Base-by-base conservation (phyloP, 73 alveolate genomes). In the Uronychia setigera region DNA sequence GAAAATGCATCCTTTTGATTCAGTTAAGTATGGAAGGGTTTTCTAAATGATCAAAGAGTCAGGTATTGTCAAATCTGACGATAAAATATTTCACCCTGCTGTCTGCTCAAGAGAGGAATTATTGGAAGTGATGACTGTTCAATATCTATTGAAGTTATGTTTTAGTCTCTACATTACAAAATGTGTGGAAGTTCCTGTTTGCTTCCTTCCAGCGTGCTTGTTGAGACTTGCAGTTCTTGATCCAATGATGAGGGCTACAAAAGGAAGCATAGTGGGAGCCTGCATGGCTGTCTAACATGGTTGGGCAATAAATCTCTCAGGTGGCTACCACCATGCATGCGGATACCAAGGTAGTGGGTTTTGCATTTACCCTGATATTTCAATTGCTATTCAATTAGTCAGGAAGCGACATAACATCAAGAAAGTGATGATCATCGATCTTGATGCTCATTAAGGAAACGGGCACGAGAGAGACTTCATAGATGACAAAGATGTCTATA, bases 381-480 rank as follows among this genome's bases (percentile, higher is more conserved):
- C 98, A 26, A 58, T 96, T 5, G 88, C 94, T 13, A 92, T 94
- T 9, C 88, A 92, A 29, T 88, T 74, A 59, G 31, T 93, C 32
- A 76, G 95, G 76, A 86, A 84, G 74, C 85, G 74, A 35, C 81
- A 46, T 46, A 82, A 83, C 26, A 75, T 96, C 31, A 60, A 74
- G 1, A 94, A 83, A 80, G 87, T 92, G 1, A 77, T 92, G 91
- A 94, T 96, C 13, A 89, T 96, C 0, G 99, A 96, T 67, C 81
- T 96, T 26, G 99, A 96, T 87, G 99, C 99, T 28, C 99, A 96
- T 84, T 80, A 96, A 87, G 99, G 99, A 11, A 96, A 96, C 81
- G 99, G 99, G 1, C 97, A 96, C 76, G 97, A 94, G 84, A 92
- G 96, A 84, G 99, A 96, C 78, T 92, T 92, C 83, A 58, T 90